A percentile compares a stretch with the other conserved stretches of the same genome.
phyloP scores from a whole-genome alignment of 352 stramenopile genomes.

The Globisporangium canariense region DNA sequence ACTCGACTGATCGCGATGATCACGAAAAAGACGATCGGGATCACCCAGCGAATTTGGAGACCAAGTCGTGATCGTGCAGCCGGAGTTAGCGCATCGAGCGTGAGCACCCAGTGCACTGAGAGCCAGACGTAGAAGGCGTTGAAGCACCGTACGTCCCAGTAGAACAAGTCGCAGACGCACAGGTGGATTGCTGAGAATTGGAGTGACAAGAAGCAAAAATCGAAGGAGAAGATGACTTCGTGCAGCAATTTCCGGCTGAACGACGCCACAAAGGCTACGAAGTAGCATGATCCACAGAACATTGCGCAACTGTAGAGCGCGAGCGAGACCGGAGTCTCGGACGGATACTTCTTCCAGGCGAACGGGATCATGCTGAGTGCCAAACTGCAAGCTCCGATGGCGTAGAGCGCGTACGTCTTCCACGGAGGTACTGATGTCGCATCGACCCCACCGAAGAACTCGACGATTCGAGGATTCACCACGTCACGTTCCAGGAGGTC shows the following conservation, averaged over 20 bases:
- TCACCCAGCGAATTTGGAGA: conserved; percentile 5
- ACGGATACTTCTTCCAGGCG: background rate
- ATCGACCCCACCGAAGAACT: background rate
- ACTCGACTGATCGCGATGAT: background rate
- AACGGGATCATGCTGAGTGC: background rate
- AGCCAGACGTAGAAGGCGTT: conserved; percentile 14
- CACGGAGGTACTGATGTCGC: background rate
- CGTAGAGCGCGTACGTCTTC: background rate
- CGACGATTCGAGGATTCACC: background rate
- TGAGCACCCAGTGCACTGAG: conserved; percentile 22
- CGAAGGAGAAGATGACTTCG: conserved; percentile 19
- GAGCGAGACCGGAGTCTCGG: background rate
- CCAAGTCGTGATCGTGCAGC: conserved; percentile 7
- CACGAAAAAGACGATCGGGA: background rate
- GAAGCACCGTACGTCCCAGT: conserved; percentile 17
- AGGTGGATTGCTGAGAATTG: conserved; percentile 21
- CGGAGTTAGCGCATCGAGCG: conserved; percentile 25
- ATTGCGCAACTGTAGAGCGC: background rate
- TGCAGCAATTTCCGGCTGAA: conserved; percentile 6
- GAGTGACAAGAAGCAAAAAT: conserved; percentile 28
- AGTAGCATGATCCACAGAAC: background rate
- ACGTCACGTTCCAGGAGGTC: background rate
- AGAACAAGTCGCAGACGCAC: conserved; percentile 24
- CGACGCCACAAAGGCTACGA: conserved; percentile 1
- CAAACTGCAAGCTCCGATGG: background rate